A percentile compares a stretch with the other conserved stretches of the same genome.
Evolutionary conservation across 345 rosid species (phyloP).

Genomic region (Lenwebbia sp.): DNA sequence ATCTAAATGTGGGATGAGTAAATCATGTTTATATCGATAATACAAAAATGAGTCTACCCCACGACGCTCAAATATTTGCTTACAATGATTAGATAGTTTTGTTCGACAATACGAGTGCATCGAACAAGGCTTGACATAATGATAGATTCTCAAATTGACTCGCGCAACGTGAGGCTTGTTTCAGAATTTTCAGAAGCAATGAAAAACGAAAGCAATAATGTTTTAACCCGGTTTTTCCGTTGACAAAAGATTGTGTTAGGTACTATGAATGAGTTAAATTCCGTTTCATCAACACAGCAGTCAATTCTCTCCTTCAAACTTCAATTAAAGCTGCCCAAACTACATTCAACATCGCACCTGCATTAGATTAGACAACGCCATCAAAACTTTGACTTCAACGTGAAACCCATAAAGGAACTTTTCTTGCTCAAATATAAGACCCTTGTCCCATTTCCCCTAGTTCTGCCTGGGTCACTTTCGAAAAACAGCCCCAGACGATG

Average conservation of each 20-base stretch:
- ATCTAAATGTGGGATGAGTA: not conserved
- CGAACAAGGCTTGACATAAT: not conserved
- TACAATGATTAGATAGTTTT: not conserved
- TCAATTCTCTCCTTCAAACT: not conserved
- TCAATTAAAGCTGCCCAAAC: not conserved
- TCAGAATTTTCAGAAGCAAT: not conserved
- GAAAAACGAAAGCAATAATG: not conserved
- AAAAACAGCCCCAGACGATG: not conserved
- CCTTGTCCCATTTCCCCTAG: not conserved
- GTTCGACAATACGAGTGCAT: not conserved
- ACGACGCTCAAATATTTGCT: not conserved
- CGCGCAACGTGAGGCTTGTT: rapidly evolving
- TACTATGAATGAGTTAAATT: not conserved
- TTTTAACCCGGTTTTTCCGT: not conserved
- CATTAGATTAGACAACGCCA: not conserved
- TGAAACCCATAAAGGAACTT: not conserved
- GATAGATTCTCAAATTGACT: not conserved
- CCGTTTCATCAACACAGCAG: not conserved
- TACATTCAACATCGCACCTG: not conserved
- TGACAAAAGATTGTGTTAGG: not conserved
- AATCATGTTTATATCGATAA: not conserved
- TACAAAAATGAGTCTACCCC: not conserved
- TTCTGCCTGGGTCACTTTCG: not conserved
- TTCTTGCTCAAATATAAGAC: not conserved
- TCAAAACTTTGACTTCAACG: not conserved